Percentiles rank a stretch among this genome's conserved stretches.
Evolutionary conservation across 2,329 filamentous ascomycete species (phyloP).

Genomic region (Colletotrichum sansevieriae): DNA sequence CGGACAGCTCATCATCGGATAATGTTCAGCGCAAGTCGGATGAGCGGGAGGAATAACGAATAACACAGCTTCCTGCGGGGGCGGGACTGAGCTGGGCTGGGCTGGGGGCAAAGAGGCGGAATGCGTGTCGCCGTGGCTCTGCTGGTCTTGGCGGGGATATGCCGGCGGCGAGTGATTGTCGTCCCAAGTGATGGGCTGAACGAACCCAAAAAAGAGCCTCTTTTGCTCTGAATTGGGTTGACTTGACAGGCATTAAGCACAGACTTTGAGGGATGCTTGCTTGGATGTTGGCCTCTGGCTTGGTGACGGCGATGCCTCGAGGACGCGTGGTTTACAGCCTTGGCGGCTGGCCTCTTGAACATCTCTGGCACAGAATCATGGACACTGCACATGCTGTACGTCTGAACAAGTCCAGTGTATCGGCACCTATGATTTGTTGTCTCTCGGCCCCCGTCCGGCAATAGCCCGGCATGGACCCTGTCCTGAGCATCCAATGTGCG

Average conservation of each 20-base stretch:
- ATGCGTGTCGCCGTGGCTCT: conserved; percentile 40
- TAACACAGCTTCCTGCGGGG: background rate
- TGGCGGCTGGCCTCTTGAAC: background rate
- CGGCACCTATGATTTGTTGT: conserved; percentile 11
- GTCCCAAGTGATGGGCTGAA: conserved; percentile 18
- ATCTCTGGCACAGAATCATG: background rate
- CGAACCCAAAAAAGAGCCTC: background rate
- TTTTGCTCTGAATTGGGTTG: background rate
- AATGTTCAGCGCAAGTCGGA: background rate
- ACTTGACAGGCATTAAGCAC: background rate
- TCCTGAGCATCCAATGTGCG: background rate
- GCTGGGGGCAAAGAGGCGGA: background rate
- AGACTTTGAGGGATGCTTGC: background rate
- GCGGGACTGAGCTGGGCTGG: too few species aligned
- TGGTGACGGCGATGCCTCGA: background rate
- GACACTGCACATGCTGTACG: too few species aligned
- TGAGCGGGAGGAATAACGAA: background rate
- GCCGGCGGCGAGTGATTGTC: conserved; percentile 27
- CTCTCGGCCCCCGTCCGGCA: conserved; percentile 8
- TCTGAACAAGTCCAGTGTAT: background rate
- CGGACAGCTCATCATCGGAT: conserved; percentile 23
- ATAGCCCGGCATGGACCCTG: conserved; percentile 4
- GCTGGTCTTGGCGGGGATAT: conserved; percentile 36
- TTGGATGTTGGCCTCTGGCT: background rate
- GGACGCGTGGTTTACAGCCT: conserved; percentile 1